Evolutionary conservation across 108 stramenopile species (phyloP), one percentile per base, ranked within the genome.

Genomic region (Nitzschia sp.): DNA sequence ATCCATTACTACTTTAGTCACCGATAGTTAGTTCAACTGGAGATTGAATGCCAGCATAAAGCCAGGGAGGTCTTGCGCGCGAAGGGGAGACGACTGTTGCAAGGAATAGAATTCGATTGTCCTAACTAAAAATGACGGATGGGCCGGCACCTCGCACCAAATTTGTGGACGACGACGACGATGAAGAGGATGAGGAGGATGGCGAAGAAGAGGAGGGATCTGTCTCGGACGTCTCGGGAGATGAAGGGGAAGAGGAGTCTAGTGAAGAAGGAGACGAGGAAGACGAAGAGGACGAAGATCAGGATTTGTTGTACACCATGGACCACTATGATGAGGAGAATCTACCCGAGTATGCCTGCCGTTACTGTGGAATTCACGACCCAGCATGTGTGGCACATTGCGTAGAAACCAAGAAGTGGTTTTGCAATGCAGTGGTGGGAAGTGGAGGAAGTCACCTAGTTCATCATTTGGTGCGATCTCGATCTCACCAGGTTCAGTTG

Each of bases 321-420:
- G 92, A 89, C 72, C 92, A 87, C 42, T 94, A 92, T 78, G 92
- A 91, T 46, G 90, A 90, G 54, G 74, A 76, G 5, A 82, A 79
- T 3, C 59, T 94, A 23, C 96, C 95, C 8, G 92, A 93, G 51
- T 95, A 93, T 71, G 84, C 96, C 26, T 98, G 98, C 77, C 79
- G 84, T 8, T 99, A 97, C 75, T 99, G 98, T 75, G 98, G 98
- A 26, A 89, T 99, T 56, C 89, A 92, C 70, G 96, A 98, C 69
- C 97, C 96, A 28, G 82, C 88, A 27, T 88, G 90, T 72, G 96
- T 99, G n/a, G 97, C 96, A 13, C 76, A 83, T 35, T 98, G 98
- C 66, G 95, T 97, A 24, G 95, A 96, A 66, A 88, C 89, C 24
- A 87, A 89, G 46, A 97, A 98, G 67, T 99, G 99, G 99, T 96